These are phyloP conservation scores for Dentipellis fragilis DNA, from an alignment of 768 basidiomycete genomes.

Conservation along the genomic window DNA sequence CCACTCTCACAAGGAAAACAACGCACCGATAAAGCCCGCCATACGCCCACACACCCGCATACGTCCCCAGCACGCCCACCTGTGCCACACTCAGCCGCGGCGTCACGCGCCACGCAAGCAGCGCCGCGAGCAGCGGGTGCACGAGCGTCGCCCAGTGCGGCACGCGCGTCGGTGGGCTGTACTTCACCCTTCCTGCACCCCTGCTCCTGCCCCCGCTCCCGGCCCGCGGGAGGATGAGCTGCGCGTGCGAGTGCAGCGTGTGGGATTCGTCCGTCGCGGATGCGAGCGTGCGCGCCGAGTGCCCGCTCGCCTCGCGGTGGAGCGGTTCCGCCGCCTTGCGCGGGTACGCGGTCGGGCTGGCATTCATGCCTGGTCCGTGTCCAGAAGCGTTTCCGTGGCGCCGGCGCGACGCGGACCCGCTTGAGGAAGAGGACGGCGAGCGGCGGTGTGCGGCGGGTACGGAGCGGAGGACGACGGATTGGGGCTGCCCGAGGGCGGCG, in stretches of 20 bases:
- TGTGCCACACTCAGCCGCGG: slow-evolving; percentile 29
- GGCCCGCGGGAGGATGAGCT: neutral
- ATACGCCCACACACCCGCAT: slow-evolving; percentile 26
- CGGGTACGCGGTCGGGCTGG: slow-evolving; percentile 1
- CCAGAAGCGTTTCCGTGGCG: slow-evolving; percentile 7
- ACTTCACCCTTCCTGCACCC: neutral
- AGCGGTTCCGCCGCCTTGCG: neutral
- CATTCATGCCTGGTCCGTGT: slow-evolving; percentile 8
- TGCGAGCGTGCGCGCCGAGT: neutral
- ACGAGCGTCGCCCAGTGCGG: slow-evolving; percentile 25
- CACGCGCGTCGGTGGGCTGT: slow-evolving; percentile 23
- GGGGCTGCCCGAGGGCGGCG: slow-evolving; percentile 8
- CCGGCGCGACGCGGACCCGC: slow-evolving; percentile 4
- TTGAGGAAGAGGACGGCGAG: slow-evolving; percentile 1
- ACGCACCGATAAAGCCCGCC: slow-evolving; percentile 23
- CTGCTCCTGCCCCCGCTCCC: neutral
- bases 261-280: neutral
- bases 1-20: neutral
- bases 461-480: slow-evolving; percentile 8
- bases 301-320: neutral
- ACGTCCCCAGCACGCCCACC: slow-evolving; percentile 24
- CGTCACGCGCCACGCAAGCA: slow-evolving; percentile 24
- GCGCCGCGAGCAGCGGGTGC: slow-evolving; percentile 22
- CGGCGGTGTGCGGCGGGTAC: slow-evolving; percentile 2
- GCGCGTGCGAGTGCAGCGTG: neutral